Conservation (phyloP, 129 eudicot genomes). For the Centrapalus pauciflorus region DNA sequence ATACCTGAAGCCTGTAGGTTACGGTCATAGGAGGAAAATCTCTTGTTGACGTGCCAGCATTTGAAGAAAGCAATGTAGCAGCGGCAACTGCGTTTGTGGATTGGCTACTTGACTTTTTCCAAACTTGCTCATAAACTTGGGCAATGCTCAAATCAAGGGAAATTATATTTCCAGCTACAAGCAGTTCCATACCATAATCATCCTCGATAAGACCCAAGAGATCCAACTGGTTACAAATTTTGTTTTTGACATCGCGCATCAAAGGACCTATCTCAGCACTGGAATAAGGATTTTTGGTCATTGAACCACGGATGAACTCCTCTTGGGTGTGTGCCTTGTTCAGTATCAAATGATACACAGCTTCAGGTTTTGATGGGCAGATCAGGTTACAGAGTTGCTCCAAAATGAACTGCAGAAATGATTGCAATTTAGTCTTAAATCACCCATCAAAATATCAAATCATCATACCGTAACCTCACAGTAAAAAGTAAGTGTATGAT, state of each 20-base stretch:
- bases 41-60: conserved; percentile 46
- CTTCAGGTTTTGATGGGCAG: conserved; percentile 95
- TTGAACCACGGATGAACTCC: conserved; percentile 96
- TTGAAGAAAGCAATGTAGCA: conserved; percentile 48
- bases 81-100: conserved; percentile 53
- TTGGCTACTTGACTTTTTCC: conserved; percentile 85
- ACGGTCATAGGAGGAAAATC: conserved; percentile 95
- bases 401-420: conserved; percentile 77
- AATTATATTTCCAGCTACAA: conserved; percentile 93
- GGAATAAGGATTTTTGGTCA: conserved; percentile 97
- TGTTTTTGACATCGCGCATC: conserved; percentile 99
- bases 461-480: not conserved
- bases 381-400: conserved; percentile 99
- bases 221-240: conserved; percentile 93
- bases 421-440: not conserved
- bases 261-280: conserved; percentile 95
- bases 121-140: conserved; percentile 95
- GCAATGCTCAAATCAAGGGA: conserved; percentile 92
- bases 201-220: conserved; percentile 93
- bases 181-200: conserved; percentile 94
- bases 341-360: conserved; percentile 81
- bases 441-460: not conserved
- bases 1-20: conserved; percentile 98
- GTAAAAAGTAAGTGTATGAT: not conserved
- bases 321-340: conserved; percentile 99